Evolutionary conservation across 108 stramenopile genomes (phyloP).

Genomic region (Pseudonitzschia multistriata): DNA sequence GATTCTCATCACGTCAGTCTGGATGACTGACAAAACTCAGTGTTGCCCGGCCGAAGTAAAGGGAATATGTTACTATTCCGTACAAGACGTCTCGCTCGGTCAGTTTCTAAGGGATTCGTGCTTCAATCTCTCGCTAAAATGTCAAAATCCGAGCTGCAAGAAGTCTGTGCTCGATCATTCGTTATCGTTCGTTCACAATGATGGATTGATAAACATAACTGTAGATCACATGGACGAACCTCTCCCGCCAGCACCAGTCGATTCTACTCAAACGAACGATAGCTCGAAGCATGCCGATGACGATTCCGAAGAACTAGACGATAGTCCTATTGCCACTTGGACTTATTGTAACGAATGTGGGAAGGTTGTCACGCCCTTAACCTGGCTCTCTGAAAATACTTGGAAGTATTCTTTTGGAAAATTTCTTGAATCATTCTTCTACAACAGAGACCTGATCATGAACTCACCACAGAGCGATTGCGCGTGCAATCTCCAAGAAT

Average conservation of each 20-base stretch:
- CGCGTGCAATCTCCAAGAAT: conserved; percentile 71
- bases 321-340: conserved; percentile 86
- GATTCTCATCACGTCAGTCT: conserved; percentile 90
- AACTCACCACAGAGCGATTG: conserved; percentile 73
- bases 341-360: conserved; percentile 87
- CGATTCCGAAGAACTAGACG: conserved; percentile 45
- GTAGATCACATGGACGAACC: conserved; percentile 84
- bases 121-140: conserved; percentile 91
- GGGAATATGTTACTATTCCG: conserved; percentile 91
- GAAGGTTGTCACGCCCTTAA: conserved; percentile 83
- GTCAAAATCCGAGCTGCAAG: conserved; percentile 91
- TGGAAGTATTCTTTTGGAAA: conserved; percentile 97
- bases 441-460: conserved; percentile 83
- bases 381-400: conserved; percentile 84
- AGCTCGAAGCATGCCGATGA: conserved; percentile 30
- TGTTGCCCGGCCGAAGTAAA: conserved; percentile 95
- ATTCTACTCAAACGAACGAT: conserved; percentile 16
- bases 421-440: conserved; percentile 91
- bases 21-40: conserved; percentile 94
- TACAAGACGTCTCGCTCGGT: conserved; percentile 90
- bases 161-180: conserved; percentile 90
- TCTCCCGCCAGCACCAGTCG: conserved; percentile 37
- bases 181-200: conserved; percentile 90
- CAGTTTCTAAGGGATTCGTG: conserved; percentile 92
- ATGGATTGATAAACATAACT: conserved; percentile 88